phyloP scores from a whole-genome alignment of 306 rosid species.

The Sicyos baderoa region DNA sequence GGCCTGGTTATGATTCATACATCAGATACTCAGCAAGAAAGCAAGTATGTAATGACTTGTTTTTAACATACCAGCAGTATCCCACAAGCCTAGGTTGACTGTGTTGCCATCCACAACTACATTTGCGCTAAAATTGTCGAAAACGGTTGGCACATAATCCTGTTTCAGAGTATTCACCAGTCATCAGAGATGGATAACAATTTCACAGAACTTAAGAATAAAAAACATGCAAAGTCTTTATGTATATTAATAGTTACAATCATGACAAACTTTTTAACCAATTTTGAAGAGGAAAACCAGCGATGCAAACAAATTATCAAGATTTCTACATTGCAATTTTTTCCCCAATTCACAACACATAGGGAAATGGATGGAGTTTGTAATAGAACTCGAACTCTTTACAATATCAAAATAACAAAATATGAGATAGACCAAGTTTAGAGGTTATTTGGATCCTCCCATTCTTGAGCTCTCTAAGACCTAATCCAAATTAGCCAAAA shows the following conservation, averaged over 20 bases:
- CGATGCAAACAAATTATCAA: background rate
- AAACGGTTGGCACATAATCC: slow-evolving; percentile 96
- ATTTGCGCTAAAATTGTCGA: slow-evolving; percentile 95
- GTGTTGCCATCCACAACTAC: slow-evolving; percentile 98
- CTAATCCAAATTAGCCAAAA: too few species aligned
- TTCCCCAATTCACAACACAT: background rate
- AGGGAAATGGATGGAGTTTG: background rate
- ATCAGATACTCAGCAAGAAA: slow-evolving; percentile 23
- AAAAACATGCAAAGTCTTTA: background rate
- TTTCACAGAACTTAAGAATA: background rate
- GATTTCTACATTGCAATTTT: background rate
- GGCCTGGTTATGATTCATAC: slow-evolving; percentile 60
- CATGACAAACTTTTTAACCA: background rate
- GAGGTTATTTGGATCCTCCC: too few species aligned
- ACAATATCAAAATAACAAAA: background rate
- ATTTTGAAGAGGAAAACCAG: too few species aligned
- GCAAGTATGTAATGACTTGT: slow-evolving; percentile 8
- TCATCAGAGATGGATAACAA: slow-evolving; percentile 1
- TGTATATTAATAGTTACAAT: background rate
- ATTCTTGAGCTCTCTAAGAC: too few species aligned
- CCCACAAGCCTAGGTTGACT: slow-evolving; percentile 94
- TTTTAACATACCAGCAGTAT: slow-evolving; percentile 69
- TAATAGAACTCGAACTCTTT: background rate
- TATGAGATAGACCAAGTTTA: too few species aligned
- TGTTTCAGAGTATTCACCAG: slow-evolving; percentile 24